A percentile compares a stretch with the other conserved stretches of the same genome.
Conservation (phyloP, 139 green algal species). For the Haematococcus sp. region DNA sequence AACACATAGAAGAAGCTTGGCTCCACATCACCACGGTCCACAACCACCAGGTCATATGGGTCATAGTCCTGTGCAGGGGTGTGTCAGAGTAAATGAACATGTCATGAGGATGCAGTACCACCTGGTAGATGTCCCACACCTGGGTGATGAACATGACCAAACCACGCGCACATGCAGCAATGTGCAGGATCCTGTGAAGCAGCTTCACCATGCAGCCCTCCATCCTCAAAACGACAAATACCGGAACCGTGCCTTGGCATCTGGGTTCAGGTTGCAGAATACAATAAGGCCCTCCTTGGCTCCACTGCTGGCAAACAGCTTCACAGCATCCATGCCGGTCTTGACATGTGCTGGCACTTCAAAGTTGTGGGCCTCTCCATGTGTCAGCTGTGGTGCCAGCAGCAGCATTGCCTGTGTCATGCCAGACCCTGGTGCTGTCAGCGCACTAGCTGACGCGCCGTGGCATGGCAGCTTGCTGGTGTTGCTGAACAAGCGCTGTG, state of each 20-base stretch:
- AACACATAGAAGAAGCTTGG: slow-evolving; percentile 35
- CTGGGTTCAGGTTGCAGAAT: slow-evolving; percentile 42
- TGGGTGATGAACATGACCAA: no score
- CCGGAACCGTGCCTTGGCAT: not conserved
- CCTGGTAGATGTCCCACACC: no score
- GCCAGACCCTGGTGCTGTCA: not conserved
- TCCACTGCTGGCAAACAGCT: slow-evolving; percentile 29
- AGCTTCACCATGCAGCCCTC: no score
- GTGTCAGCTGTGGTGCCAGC: slow-evolving; percentile 13
- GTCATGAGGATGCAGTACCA: no score
- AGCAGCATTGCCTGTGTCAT: not conserved
- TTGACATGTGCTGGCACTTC: slow-evolving; percentile 25
- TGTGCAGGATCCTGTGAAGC: no score
- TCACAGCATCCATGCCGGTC: slow-evolving; percentile 36
- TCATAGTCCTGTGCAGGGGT: slow-evolving; percentile 45
- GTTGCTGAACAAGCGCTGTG: not conserved
- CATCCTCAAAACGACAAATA: no score
- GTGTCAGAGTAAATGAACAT: no score
- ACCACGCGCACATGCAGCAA: no score
- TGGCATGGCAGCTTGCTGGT: not conserved
- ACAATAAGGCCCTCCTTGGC: slow-evolving; percentile 43
- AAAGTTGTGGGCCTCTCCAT: slow-evolving; percentile 18
- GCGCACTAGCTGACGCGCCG: not conserved
- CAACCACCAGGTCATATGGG: slow-evolving; percentile 43
- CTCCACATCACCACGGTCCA: slow-evolving; percentile 19